Evolutionary conservation across 805 yeast genomes (phyloP).

Genomic region (Kockiozyma suomiensis): DNA sequence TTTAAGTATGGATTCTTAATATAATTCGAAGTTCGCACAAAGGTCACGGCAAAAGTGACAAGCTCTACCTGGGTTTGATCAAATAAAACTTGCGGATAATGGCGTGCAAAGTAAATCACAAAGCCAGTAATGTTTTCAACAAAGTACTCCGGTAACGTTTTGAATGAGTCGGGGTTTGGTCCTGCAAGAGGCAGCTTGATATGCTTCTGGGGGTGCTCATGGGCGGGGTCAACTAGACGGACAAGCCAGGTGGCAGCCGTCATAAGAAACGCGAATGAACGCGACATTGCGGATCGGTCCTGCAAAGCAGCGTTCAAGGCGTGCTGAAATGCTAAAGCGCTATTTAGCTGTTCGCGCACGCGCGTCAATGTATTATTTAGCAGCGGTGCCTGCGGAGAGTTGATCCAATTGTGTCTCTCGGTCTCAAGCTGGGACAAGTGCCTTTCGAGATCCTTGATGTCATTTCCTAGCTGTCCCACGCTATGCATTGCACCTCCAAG

Average conservation of each 20-base stretch:
- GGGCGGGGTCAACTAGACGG: slow-evolving; percentile 71
- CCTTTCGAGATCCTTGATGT: slow-evolving; percentile 53
- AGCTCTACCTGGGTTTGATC: slow-evolving; percentile 43
- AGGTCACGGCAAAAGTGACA: slow-evolving; percentile 70
- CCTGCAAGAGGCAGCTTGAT: slow-evolving; percentile 58
- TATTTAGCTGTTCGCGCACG: slow-evolving; percentile 49
- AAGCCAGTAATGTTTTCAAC: slow-evolving; percentile 81
- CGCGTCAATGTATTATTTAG: slow-evolving; percentile 47
- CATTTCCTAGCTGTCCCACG: slow-evolving; percentile 56
- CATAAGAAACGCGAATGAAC: slow-evolving; percentile 72
- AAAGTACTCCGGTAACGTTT: slow-evolving; percentile 80
- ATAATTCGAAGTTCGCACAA: slow-evolving; percentile 65
- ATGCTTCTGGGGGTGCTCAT: slow-evolving; percentile 57
- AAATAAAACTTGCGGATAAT: slow-evolving; percentile 60
- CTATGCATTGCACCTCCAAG: slow-evolving; percentile 72
- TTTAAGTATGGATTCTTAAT: slow-evolving; percentile 93
- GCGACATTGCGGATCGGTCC: slow-evolving; percentile 60
- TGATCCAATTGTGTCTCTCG: slow-evolving; percentile 42
- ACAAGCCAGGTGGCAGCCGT: slow-evolving; percentile 76
- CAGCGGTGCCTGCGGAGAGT: slow-evolving; percentile 29
- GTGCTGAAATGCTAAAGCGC: slow-evolving; percentile 51
- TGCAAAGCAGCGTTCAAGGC: slow-evolving; percentile 66
- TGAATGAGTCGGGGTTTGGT: slow-evolving; percentile 70
- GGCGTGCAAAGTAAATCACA: slow-evolving; percentile 60
- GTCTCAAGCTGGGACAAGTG: slow-evolving; percentile 52